phyloP scores from a whole-genome alignment of 495 filamentous ascomycete genomes.

The Penicillium robsamsonii region DNA sequence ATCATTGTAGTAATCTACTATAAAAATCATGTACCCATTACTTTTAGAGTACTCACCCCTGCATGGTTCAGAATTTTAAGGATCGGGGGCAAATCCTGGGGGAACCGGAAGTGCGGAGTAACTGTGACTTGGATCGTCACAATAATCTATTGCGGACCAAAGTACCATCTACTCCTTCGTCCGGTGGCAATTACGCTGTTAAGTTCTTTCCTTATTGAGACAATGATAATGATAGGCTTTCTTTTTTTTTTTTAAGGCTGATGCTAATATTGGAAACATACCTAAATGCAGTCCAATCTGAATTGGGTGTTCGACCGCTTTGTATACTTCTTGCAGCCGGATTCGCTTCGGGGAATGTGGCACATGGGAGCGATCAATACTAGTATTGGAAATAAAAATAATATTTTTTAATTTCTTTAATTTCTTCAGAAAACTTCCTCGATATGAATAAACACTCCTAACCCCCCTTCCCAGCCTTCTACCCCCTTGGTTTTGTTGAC shows the following conservation, averaged over 20 bases:
- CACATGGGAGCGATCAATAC: neutral
- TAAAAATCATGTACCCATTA: conserved; percentile 2
- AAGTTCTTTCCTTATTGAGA: neutral
- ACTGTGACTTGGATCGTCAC: conserved; percentile 15
- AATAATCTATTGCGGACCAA: neutral
- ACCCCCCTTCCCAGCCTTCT: neutral
- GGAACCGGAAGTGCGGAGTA: conserved; percentile 22
- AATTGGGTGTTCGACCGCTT: neutral
- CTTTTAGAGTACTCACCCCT: neutral
- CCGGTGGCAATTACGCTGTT: conserved; percentile 18
- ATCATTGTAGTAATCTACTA: neutral
- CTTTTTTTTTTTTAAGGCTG: neutral
- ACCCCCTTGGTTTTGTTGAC: neutral
- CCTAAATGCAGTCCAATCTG: no score
- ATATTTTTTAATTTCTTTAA: neutral
- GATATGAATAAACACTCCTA: neutral
- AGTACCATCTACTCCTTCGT: conserved; percentile 20
- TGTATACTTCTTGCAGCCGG: neutral
- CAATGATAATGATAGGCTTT: neutral
- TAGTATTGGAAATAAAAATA: neutral
- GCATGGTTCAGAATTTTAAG: conserved; percentile 17
- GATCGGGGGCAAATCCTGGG: conserved; percentile 23
- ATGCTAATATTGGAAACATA: neutral
- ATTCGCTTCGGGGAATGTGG: no score
- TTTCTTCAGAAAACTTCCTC: neutral